phyloP scores from a whole-genome alignment of 2,329 filamentous ascomycete genomes.

The Neofusicoccum sp. region DNA sequence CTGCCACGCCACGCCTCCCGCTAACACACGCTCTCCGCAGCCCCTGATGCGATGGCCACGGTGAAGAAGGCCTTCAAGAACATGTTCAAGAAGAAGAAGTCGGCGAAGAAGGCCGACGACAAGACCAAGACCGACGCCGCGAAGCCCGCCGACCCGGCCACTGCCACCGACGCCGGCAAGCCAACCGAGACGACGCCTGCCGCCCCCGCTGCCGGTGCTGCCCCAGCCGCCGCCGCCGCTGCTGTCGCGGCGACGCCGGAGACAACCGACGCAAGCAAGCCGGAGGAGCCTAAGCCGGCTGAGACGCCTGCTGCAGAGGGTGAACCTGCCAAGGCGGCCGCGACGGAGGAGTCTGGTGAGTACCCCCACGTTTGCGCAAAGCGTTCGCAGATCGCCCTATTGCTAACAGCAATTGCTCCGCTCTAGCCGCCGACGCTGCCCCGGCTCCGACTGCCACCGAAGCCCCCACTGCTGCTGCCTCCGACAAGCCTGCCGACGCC shows the following conservation, averaged over 20 bases:
- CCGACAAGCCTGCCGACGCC: not conserved
- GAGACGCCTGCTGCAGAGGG: slow-evolving; percentile 18
- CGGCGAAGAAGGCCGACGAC: slow-evolving; percentile 11
- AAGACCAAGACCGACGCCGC: slow-evolving; percentile 20
- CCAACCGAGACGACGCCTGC: slow-evolving; percentile 36
- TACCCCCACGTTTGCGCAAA: not conserved
- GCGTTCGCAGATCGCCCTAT: not conserved
- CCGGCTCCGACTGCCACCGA: slow-evolving; percentile 23
- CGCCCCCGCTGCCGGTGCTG: slow-evolving; percentile 29
- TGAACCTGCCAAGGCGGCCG: slow-evolving; percentile 21
- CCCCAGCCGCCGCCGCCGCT: slow-evolving; percentile 27
- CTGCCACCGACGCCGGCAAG: slow-evolving; percentile 27
- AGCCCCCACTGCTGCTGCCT: slow-evolving; percentile 12
- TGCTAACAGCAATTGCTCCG: not conserved
- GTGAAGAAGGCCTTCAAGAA: slow-evolving; percentile 40
- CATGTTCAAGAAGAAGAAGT: slow-evolving; percentile 32
- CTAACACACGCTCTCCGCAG: slow-evolving; percentile 22
- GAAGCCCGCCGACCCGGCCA: slow-evolving; percentile 27
- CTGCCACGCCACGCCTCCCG: not conserved
- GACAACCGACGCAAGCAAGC: slow-evolving; percentile 26
- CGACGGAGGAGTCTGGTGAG: slow-evolving; percentile 8
- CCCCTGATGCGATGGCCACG: slow-evolving; percentile 35
- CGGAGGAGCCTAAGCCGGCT: slow-evolving; percentile 20
- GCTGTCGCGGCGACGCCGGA: slow-evolving; percentile 33
- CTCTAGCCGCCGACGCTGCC: slow-evolving; percentile 20